Conservation (phyloP, 2,329 filamentous ascomycete genomes). For the Cladobotryum mycophilum region DNA sequence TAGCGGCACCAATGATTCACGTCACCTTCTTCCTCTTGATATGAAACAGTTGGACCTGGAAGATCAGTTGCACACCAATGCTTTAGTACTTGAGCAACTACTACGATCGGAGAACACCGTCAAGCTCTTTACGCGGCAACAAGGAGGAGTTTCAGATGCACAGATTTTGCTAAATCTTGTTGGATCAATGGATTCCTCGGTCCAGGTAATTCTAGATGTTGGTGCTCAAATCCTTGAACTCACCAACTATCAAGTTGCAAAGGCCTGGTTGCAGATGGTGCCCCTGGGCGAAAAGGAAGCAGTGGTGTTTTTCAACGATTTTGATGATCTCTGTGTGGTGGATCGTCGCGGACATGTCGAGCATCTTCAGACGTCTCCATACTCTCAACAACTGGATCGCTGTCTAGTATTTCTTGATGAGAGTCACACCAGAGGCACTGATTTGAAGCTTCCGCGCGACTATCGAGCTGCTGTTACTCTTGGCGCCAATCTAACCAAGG, state of each 20-base stretch:
- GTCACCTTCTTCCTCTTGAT: slow-evolving; percentile 48
- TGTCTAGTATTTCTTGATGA: slow-evolving; percentile 67
- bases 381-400: slow-evolving; percentile 46
- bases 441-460: slow-evolving; percentile 51
- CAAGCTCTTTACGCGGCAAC: slow-evolving; percentile 44
- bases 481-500: slow-evolving; percentile 58
- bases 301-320: slow-evolving; percentile 50
- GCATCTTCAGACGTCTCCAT: slow-evolving; percentile 49
- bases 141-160: slow-evolving; percentile 27
- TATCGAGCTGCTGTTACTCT: slow-evolving; percentile 62
- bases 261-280: slow-evolving; percentile 40
- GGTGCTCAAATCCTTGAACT: slow-evolving; percentile 64
- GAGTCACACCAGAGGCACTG: slow-evolving; percentile 61
- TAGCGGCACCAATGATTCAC: slow-evolving; percentile 62
- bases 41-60: slow-evolving; percentile 51
- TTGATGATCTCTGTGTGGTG: slow-evolving; percentile 48
- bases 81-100: slow-evolving; percentile 55
- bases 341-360: slow-evolving; percentile 41
- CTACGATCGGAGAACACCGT: slow-evolving; percentile 45
- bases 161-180: too few relatives aligned
- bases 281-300: slow-evolving; percentile 10
- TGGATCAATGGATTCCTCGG: slow-evolving; percentile 25
- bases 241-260: slow-evolving; percentile 47
- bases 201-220: slow-evolving; percentile 61
- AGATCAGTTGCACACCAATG: slow-evolving; percentile 58